Evolutionary conservation across 805 yeast species (phyloP).

Genomic region (Priceomyces melissophilus): DNA sequence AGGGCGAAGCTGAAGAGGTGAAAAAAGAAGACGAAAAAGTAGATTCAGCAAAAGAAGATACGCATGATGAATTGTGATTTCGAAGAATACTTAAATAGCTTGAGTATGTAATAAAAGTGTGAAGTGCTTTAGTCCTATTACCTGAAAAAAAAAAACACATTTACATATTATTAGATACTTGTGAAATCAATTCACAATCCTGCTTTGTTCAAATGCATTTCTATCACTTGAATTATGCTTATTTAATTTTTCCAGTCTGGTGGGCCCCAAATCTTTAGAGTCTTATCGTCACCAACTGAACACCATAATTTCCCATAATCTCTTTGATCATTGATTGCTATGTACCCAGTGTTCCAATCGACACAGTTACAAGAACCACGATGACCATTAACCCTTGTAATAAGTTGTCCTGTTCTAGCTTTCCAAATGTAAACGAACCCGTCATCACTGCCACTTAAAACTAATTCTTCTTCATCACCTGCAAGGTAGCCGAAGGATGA

Average conservation of each 20-base stretch:
- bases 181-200: no score
- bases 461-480: conserved; percentile 53
- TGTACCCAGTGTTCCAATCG: conserved; percentile 54
- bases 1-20: conserved; percentile 24
- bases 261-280: conserved; percentile 65
- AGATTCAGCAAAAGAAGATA: conserved; percentile 13
- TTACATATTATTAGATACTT: no score
- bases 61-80: conserved; percentile 39
- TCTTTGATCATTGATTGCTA: conserved; percentile 13
- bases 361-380: conserved; percentile 66
- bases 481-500: conserved; percentile 69
- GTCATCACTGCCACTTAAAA: conserved; percentile 83
- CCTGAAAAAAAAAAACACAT: no score
- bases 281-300: conserved; percentile 79
- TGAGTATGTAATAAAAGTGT: neutral
- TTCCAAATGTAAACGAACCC: conserved; percentile 79
- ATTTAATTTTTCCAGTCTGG: conserved; percentile 9
- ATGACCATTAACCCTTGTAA: conserved; percentile 63
- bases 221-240: neutral
- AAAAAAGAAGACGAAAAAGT: conserved; percentile 9
- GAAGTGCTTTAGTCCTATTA: neutral
- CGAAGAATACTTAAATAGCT: neutral
- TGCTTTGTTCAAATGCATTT: no score
- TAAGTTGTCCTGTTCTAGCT: conserved; percentile 61
- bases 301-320: conserved; percentile 60